Percentiles rank a stretch among this genome's conserved stretches.
Conservation (phyloP, 2,329 filamentous ascomycete genomes). For the Cytospora leucostoma region DNA sequence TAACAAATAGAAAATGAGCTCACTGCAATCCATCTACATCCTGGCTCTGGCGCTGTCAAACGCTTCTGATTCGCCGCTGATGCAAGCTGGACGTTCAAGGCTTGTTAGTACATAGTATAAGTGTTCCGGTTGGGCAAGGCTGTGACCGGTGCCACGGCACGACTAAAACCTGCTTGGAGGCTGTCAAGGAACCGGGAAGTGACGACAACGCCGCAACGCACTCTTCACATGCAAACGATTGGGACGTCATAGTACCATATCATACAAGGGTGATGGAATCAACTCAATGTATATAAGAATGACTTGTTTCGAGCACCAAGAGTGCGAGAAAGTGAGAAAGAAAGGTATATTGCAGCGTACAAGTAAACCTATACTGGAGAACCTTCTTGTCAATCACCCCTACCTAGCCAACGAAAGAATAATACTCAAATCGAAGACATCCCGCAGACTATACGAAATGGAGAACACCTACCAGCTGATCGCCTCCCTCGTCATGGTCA, state of each 20-base stretch:
- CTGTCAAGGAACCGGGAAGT: conserved; percentile 17
- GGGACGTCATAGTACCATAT: conserved; percentile 18
- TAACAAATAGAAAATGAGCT: conserved; percentile 11
- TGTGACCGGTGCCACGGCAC: neutral
- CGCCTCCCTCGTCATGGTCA: conserved; percentile 34
- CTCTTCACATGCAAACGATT: neutral
- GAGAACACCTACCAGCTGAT: conserved; percentile 29
- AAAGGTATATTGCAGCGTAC: too few relatives aligned
- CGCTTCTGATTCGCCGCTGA: neutral
- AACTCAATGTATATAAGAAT: neutral
- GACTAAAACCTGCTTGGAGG: conserved; percentile 19
- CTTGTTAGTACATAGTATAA: too few relatives aligned
- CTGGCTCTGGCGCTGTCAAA: neutral
- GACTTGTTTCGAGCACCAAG: too few relatives aligned
- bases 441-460: conserved; percentile 13
- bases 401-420: neutral
- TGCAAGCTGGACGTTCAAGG: neutral
- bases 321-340: too few relatives aligned
- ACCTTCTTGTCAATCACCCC: too few relatives aligned
- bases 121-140: neutral
- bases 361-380: too few relatives aligned
- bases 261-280: neutral
- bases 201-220: conserved; percentile 11
- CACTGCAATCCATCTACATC: conserved; percentile 3
- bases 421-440: too few relatives aligned